Conservation (phyloP, 164 flowering plant genomes). For the Cinnamomum micranthum region DNA sequence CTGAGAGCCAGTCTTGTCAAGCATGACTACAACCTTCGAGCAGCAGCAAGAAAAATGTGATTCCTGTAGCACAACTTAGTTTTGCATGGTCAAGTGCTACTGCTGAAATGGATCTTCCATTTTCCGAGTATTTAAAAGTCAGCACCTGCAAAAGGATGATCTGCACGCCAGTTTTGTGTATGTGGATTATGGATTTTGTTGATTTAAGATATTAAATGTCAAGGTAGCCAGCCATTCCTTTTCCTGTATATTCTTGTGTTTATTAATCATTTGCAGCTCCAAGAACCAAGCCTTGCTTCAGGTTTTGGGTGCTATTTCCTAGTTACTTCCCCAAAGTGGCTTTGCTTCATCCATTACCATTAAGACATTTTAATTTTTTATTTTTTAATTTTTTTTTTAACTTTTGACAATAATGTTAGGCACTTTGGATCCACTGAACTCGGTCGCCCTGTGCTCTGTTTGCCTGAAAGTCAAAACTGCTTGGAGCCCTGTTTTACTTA, state of each 20-base stretch:
- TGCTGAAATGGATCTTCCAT: neutral
- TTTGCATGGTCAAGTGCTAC: neutral
- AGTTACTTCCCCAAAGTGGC: neutral
- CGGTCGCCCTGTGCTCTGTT: too few relatives aligned
- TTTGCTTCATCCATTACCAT: neutral
- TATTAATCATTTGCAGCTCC: neutral
- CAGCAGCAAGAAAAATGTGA: conserved; percentile 46
- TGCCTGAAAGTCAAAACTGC: too few relatives aligned
- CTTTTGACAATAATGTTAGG: too few relatives aligned
- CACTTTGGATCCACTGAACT: too few relatives aligned
- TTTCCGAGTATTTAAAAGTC: too few relatives aligned
- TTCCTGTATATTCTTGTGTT: neutral
- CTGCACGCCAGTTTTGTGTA: neutral
- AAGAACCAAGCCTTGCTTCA: neutral
- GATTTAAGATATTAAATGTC: neutral
- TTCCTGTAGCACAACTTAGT: neutral
- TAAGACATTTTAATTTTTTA: neutral
- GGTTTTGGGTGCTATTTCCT: neutral
- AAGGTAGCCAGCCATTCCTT: neutral
- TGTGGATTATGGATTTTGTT: neutral
- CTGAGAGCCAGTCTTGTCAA: conserved; percentile 84
- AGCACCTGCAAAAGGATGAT: neutral
- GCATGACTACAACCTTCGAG: conserved; percentile 55
- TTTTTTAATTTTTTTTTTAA: too few relatives aligned
- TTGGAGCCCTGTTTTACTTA: too few relatives aligned